These are phyloP conservation scores for Pisolithus tinctorius DNA, from an alignment of 768 basidiomycete species.

Conservation along the genomic window DNA sequence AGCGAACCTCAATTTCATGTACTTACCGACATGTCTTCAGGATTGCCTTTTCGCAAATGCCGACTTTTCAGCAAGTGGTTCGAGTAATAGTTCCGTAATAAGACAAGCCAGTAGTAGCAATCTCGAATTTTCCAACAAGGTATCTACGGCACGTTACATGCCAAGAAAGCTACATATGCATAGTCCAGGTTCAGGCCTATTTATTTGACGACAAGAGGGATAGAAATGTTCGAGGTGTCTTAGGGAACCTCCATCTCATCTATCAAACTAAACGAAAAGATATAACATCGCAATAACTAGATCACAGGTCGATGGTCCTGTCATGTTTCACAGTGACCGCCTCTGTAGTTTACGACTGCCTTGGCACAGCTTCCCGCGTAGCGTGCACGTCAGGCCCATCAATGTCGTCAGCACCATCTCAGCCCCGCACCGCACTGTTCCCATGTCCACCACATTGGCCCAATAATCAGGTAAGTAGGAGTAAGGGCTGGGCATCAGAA, in stretches of 20 bases:
- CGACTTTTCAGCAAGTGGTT: no score
- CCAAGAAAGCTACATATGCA: neutral
- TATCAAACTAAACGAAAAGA: neutral
- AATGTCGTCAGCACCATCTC: slow-evolving; percentile 97
- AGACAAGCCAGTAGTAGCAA: no score
- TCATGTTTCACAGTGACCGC: slow-evolving; percentile 70
- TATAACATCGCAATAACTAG: neutral
- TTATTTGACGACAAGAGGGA: neutral
- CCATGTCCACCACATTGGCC: neutral
- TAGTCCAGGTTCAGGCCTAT: neutral
- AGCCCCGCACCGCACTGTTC: slow-evolving; percentile 97
- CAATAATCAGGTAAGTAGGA: neutral
- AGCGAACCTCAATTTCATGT: no score
- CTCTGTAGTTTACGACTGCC: slow-evolving; percentile 48
- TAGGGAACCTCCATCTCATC: neutral
- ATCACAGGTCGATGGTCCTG: slow-evolving; percentile 31
- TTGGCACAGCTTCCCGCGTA: slow-evolving; percentile 85
- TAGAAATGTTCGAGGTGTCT: neutral
- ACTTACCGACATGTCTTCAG: no score
- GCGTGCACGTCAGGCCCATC: slow-evolving; percentile 98
- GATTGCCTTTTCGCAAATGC: no score
- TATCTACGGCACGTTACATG: no score
- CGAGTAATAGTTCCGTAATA: no score
- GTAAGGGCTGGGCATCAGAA: neutral
- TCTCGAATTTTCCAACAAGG: no score